Base-by-base conservation (phyloP, 108 stramenopile genomes). In the Nitzschia putrida region DNA sequence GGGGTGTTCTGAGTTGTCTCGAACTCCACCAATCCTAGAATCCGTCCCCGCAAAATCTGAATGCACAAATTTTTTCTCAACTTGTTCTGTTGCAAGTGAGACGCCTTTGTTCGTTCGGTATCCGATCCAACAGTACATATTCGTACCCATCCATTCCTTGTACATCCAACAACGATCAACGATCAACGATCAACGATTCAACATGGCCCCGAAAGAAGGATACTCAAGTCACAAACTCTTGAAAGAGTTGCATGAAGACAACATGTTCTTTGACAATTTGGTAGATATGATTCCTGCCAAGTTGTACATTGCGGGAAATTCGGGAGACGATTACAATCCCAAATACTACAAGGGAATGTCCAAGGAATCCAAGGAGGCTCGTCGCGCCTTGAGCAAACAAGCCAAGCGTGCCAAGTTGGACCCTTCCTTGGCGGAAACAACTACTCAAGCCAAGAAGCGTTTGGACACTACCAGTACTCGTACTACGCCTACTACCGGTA, bases 221-320 rank as follows among this genome's bases (percentile, higher is more conserved):
- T 55, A 60, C 1, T 71, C 69, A 1, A 37, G 23, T 38, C 40
- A 71, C 37, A 57, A 79, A 18, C 61, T 75, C 22, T 68, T 93
- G 29, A n/a, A 64, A 26, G 92, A 93, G 25, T 83, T 93, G 50
- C 73, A 78, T 47, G 81, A 82, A 3, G 63, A 91, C 82, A 93
- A 93, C 78, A 82, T 57, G 10, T 91, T 82, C 77, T 95, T 95
- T 65, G 90, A 93, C 74, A 37, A 66, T 29, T 34, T 95, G 22
- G 91, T 91, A 9, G 89, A 95, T 69, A 89, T 93, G 84, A 84
- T 95, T 54, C 92, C 94, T 18, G 75, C 87, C 59, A 80, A 80
- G 13, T 72, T 95, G 42, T 95, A 95, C 72, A 76, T 95, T 23
- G 84, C 88, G 14, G 89, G 88, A 9, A 70, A 84, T 42, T 86